Conservation (phyloP, 108 stramenopile species). For the Pelagomonas calceolata region DNA sequence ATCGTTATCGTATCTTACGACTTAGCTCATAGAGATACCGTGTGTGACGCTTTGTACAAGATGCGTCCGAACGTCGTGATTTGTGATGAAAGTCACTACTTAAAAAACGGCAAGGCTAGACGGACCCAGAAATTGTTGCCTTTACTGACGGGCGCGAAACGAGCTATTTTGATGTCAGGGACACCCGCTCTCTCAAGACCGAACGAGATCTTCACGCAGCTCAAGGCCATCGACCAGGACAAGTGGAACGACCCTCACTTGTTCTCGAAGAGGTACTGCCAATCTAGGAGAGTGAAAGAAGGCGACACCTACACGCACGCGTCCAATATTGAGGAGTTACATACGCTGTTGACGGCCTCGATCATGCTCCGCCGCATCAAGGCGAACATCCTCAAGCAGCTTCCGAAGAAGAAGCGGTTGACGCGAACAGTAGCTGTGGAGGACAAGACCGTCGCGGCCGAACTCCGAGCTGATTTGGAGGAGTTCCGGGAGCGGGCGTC, state of each 20-base stretch:
- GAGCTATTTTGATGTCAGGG: constrained; percentile 78
- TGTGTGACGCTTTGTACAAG: too few relatives aligned
- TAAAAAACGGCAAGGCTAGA: constrained; percentile 75
- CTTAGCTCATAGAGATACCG: constrained; percentile 42
- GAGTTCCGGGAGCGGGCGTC: too few relatives aligned
- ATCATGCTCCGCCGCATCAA: constrained; percentile 92
- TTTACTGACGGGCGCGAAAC: constrained; percentile 51
- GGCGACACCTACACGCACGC: constrained; percentile 16
- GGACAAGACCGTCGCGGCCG: too few relatives aligned
- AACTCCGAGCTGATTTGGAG: too few relatives aligned
- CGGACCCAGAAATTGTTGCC: constrained; percentile 66
- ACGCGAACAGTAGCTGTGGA: too few relatives aligned
- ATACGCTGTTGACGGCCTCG: constrained; percentile 67
- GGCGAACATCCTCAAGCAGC: constrained; percentile 69
- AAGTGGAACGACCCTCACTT: constrained; percentile 25
- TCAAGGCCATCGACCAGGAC: constrained; percentile 59
- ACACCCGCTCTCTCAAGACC: constrained; percentile 91
- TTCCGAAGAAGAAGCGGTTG: constrained; percentile 68
- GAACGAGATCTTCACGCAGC: constrained; percentile 81
- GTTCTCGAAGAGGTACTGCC: constrained; percentile 66
- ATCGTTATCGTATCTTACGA: constrained; percentile 51
- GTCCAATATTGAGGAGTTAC: constrained; percentile 66
- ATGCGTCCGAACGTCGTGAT: constrained; percentile 75
- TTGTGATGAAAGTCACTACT: constrained; percentile 90
- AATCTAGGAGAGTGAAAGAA: constrained; percentile 15